These are phyloP conservation scores for Penicillium angulare DNA, from an alignment of 495 filamentous ascomycete genomes.

Conservation along the genomic window DNA sequence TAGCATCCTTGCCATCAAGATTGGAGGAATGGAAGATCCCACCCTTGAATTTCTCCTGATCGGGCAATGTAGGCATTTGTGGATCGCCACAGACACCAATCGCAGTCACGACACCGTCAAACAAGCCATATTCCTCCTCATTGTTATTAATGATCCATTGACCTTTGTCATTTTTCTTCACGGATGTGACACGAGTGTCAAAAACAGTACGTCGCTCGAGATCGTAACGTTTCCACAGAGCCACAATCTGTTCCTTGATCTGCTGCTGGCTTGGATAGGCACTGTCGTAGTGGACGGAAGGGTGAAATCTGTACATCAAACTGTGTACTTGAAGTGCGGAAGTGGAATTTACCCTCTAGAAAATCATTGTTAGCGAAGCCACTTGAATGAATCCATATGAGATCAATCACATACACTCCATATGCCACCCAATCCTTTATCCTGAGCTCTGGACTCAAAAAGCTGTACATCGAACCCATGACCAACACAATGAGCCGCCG, in stretches of 20 bases:
- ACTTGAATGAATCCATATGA: background rate
- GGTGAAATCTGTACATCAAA: constrained; percentile 87
- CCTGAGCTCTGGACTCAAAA: constrained; percentile 66
- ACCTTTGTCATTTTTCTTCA: constrained; percentile 65
- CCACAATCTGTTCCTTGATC: constrained; percentile 66
- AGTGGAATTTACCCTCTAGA: constrained; percentile 75
- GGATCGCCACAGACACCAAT: constrained; percentile 78
- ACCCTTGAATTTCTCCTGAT: constrained; percentile 65
- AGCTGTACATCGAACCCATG: constrained; percentile 82
- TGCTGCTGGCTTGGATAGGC: constrained; percentile 74
- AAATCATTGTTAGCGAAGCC: background rate
- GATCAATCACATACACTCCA: constrained; percentile 61
- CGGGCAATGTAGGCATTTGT: constrained; percentile 65
- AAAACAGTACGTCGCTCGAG: constrained; percentile 71
- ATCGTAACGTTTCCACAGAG: constrained; percentile 74
- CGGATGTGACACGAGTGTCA: constrained; percentile 62
- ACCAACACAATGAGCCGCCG: constrained; percentile 80
- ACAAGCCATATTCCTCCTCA: constrained; percentile 61
- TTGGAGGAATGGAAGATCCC: constrained; percentile 71
- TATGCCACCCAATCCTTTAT: constrained; percentile 70
- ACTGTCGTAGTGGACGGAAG: constrained; percentile 67
- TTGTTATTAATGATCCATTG: constrained; percentile 84
- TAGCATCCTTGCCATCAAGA: constrained; percentile 66
- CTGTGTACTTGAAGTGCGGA: constrained; percentile 80
- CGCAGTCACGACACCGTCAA: constrained; percentile 75